Evolutionary conservation across 2,329 filamentous ascomycete species (phyloP), one percentile per base, ranked within the genome.

Genomic region (Seiridium unicorne): DNA sequence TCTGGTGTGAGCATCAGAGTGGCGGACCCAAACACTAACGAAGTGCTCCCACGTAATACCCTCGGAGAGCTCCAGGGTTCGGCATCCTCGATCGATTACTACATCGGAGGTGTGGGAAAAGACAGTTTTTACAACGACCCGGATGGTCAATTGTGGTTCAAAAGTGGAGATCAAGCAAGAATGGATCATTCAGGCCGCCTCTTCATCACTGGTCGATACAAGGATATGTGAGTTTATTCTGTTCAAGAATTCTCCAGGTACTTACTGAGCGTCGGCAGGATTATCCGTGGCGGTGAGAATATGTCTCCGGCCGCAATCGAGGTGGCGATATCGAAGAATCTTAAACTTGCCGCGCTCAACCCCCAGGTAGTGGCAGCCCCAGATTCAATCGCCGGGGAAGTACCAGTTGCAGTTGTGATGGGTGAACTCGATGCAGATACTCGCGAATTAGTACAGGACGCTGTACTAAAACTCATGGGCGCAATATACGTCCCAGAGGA

Each of bases 261-360:
- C 4, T 36, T 7, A 38, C 47, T 51, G 3, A 58, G 9, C 35
- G 6, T 10, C 2, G 5, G 3, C 55, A 61, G 47, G 38, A 61
- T 61, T 44, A 61, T 61, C n/a, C 55, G 59, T n/a, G 59, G 59
- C 4, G 55, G 59, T 34, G 59, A 60, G 18, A 60, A 60, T 34
- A 60, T 60, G 44, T 55, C 53, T 10, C 59, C 59, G 3, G 34
- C 51, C 3, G 59, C 59, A 13, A 60, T 60, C 31, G 59, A 61
- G 34, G 36, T 34, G 9, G 38, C 42, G 13, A 44, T 61, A 4
- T 35, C 47, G 11, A 44, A 61, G 4, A 46, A 57, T 13, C 53
- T 40, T 1, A 35, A 18, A 8, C 54, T 58, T 7, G 55, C 48
- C 3, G 3, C 44, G 18, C 36, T 61, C 36, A 18, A 32, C 3